Base-by-base conservation (phyloP, 1,284 basidiomycete species). In the Testicularia cyperi region DNA sequence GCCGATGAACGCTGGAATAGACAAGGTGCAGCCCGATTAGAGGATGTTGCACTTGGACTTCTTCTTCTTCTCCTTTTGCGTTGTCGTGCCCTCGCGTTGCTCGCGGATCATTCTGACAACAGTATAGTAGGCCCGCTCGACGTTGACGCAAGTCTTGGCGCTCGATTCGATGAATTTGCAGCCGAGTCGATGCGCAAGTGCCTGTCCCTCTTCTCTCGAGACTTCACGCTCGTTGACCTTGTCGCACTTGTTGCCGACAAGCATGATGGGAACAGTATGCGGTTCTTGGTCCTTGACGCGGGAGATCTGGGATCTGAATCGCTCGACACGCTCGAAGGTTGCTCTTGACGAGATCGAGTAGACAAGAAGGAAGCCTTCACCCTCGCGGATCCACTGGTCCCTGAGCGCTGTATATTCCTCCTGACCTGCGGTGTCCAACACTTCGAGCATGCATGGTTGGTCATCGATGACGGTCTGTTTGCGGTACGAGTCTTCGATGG, bases 401-500 rank as follows among this genome's bases (percentile, higher is more conserved):
- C 78, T 57, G 18, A 78, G 44, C 18, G 78, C 77, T 6, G 78
- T 78, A 53, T 78, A 78, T 48, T 78, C 78, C 57, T 78, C 77
- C 89, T 90, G 71, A 88, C 90, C 90, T 15, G 90, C 90, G 12
- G 90, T 92, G 74, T 92, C 90, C 44, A 91, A 78, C 27, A 92
- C 85, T 72, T 92, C 88, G 45, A 91, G 83, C 85, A 77, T 74
- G 43, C 75, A 73, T 13, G 72, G 74, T 54, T 78, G 71, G 20
- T 78, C 78, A 47, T 79, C 78, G 29, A 79, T 78, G 6, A 68
- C 70, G 24, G 77, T 70, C 27, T 77, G 75, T 35, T 78, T 75
- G 22, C 77, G 65, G 49, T 79, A 79, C 35, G 72, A 74, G 32
- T 78, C 77, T 52, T 78, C 77, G 52, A 78, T 77, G 7, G 76